These are phyloP conservation scores for Lunularia cruciata DNA, from an alignment of 225 moss, liverwort and hornwort species.

Conservation along the genomic window DNA sequence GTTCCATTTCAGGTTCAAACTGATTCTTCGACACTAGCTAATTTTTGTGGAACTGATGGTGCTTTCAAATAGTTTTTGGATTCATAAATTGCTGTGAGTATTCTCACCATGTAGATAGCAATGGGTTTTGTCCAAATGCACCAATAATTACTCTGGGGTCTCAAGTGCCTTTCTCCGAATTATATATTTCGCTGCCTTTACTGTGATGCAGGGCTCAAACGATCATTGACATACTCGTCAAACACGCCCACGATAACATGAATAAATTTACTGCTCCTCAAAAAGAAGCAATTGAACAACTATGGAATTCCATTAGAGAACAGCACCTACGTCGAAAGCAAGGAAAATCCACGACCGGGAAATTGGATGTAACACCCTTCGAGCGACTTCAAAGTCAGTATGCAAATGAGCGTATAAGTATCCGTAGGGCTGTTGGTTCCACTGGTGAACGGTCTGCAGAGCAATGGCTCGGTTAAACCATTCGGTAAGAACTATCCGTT, in stretches of 20 bases:
- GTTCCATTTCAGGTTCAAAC: neutral
- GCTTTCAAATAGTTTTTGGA: no score
- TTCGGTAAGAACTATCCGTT: neutral
- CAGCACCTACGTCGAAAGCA: constrained; percentile 79
- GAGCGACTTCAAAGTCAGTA: constrained; percentile 85
- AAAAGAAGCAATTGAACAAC: constrained; percentile 56
- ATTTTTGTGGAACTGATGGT: no score
- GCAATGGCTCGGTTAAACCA: constrained; percentile 84
- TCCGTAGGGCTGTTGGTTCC: constrained; percentile 84
- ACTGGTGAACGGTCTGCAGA: constrained; percentile 92
- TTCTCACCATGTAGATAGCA: no score
- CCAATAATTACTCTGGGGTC: no score
- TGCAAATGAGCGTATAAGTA: constrained; percentile 86
- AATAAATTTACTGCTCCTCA: constrained; percentile 60
- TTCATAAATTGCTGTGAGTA: no score
- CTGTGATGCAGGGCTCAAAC: constrained; percentile 83
- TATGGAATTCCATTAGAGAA: constrained; percentile 82
- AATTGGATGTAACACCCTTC: constrained; percentile 89
- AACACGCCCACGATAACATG: constrained; percentile 71
- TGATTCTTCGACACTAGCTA: neutral
- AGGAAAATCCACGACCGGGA: constrained; percentile 72
- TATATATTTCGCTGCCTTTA: neutral
- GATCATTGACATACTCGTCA: constrained; percentile 86
- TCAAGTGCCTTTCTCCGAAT: no score
- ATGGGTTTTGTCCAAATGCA: no score